Evolutionary conservation across 2,329 filamentous ascomycete genomes (phyloP).

Genomic region (Aspergillus ibericus): DNA sequence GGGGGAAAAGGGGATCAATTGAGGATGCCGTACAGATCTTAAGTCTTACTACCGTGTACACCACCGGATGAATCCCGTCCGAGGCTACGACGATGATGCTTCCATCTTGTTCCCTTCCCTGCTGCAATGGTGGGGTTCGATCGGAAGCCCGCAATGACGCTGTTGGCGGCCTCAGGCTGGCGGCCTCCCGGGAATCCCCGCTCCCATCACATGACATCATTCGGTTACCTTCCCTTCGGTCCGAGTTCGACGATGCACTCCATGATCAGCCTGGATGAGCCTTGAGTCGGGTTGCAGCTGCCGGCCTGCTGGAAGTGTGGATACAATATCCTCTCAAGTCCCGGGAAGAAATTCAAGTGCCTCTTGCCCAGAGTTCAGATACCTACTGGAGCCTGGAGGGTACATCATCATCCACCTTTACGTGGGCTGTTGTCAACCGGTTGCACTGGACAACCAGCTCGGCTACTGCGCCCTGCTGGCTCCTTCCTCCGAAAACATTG

Average conservation of each 20-base stretch:
- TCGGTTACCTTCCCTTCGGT: conserved; percentile 3
- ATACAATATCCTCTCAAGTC: neutral
- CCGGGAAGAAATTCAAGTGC: neutral
- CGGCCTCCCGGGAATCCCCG: conserved; percentile 26
- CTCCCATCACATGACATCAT: conserved; percentile 28
- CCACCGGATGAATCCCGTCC: conserved; percentile 3
- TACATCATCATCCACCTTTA: neutral
- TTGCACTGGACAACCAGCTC: neutral
- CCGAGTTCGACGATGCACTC: neutral
- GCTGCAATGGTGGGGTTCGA: conserved; percentile 18
- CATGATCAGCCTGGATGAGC: neutral
- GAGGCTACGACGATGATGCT: conserved; percentile 7
- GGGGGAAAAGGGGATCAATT: neutral
- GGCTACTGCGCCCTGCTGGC: conserved; percentile 1
- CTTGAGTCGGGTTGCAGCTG: neutral
- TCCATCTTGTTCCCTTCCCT: conserved; percentile 1
- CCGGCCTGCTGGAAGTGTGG: neutral
- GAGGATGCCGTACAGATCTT: neutral
- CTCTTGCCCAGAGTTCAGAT: neutral
- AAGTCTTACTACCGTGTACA: neutral
- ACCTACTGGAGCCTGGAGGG: neutral
- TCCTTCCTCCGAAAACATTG: conserved; percentile 14
- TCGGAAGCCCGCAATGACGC: conserved; percentile 17
- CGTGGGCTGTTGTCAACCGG: neutral
- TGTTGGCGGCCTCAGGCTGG: conserved; percentile 18